Evolutionary conservation across 257 asterid genomes (phyloP).

Genomic region (Scutellaria baicalensis): DNA sequence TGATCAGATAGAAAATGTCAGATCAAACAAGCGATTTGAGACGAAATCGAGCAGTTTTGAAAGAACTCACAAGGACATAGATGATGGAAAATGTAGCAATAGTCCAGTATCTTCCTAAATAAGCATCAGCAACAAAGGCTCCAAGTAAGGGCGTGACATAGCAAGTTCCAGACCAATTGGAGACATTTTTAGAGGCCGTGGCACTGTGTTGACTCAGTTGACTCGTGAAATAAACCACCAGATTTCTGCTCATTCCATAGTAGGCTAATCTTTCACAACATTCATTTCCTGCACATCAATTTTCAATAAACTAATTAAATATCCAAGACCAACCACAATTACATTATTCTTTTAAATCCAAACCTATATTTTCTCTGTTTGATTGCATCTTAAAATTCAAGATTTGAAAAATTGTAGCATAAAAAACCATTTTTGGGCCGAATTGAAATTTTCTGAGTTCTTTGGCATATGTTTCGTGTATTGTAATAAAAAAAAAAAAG

Average conservation of each 20-base stretch:
- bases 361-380: no score
- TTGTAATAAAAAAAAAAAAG: no score
- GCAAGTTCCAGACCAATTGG: slow-evolving; percentile 78
- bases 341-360: no score
- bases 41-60: background rate
- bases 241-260: slow-evolving; percentile 70
- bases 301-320: background rate
- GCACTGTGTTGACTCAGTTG: slow-evolving; percentile 51
- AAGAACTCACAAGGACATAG: slow-evolving; percentile 45
- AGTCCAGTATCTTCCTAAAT: slow-evolving; percentile 71
- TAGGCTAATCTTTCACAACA: slow-evolving; percentile 69
- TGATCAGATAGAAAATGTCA: background rate
- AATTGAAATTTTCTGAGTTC: no score
- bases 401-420: no score
- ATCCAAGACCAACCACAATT: no score
- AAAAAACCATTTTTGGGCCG: no score
- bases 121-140: slow-evolving; percentile 74
- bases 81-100: slow-evolving; percentile 58
- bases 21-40: background rate
- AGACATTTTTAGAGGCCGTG: slow-evolving; percentile 49
- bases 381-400: no score
- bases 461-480: no score
- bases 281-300: slow-evolving; percentile 36
- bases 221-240: slow-evolving; percentile 37
- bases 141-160: slow-evolving; percentile 61